A percentile compares a stretch with the other conserved stretches of the same genome.
Conservation (phyloP, 257 asterid genomes). For the Plantago elongata region DNA sequence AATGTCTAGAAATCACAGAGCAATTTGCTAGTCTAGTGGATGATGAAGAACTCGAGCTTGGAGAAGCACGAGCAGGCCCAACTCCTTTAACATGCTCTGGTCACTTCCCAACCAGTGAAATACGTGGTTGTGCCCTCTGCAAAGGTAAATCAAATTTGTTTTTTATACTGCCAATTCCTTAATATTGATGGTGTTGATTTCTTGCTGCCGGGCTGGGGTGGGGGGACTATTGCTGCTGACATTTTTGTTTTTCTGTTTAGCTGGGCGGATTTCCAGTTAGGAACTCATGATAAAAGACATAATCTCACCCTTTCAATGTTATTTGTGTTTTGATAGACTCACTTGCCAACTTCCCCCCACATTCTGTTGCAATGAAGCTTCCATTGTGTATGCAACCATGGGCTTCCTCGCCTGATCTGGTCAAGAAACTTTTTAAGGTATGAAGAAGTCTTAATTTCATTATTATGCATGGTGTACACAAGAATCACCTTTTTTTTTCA, state of each 20-base stretch:
- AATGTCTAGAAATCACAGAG: constrained; percentile 41
- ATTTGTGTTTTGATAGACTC: constrained; percentile 47
- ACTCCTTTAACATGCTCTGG: constrained; percentile 71
- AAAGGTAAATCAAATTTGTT: constrained; percentile 55
- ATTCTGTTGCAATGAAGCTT: constrained; percentile 68
- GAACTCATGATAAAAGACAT: neutral
- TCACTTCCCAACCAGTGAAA: constrained; percentile 61
- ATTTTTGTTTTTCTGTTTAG: too few species aligned
- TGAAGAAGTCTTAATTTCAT: constrained; percentile 14
- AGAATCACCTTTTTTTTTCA: too few species aligned
- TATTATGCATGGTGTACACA: constrained; percentile 14
- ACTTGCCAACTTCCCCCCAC: constrained; percentile 93
- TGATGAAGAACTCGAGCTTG: constrained; percentile 93
- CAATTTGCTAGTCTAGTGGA: constrained; percentile 51
- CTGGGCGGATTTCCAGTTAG: too few species aligned
- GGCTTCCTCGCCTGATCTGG: constrained; percentile 80
- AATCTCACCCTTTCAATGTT: constrained; percentile 14
- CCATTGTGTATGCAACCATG: constrained; percentile 79
- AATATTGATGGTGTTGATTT: neutral
- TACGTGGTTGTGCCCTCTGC: constrained; percentile 89
- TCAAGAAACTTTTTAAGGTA: constrained; percentile 93
- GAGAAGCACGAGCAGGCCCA: constrained; percentile 78
- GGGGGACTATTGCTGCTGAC: too few species aligned
- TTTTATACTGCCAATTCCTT: neutral
- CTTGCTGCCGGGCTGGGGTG: too few species aligned